Percentiles rank a stretch among this genome's conserved stretches.
Evolutionary conservation across 768 basidiomycete species (phyloP).

Genomic region (Termitomyces sp.): DNA sequence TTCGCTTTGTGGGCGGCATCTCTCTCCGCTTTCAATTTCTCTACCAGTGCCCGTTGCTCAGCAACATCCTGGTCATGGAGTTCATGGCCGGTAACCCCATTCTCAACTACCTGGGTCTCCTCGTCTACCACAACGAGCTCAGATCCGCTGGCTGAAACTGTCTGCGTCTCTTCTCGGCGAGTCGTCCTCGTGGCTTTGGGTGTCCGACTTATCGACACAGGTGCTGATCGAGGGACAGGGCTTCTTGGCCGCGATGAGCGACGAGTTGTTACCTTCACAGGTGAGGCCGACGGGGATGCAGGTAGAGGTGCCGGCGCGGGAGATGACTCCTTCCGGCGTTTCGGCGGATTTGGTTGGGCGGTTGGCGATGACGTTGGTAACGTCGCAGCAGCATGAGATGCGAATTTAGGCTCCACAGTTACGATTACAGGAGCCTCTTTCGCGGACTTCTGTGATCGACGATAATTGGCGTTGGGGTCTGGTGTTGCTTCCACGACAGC

Average conservation of each 20-base stretch:
- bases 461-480: slow-evolving; percentile 74
- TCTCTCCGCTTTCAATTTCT: slow-evolving; percentile 62
- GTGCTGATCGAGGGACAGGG: slow-evolving; percentile 29
- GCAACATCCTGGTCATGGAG: slow-evolving; percentile 66
- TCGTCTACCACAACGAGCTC: slow-evolving; percentile 67
- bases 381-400: slow-evolving; percentile 20
- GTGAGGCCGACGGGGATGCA: slow-evolving; percentile 26
- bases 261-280: slow-evolving; percentile 18
- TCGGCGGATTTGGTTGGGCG: slow-evolving; percentile 41
- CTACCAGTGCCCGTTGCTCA: slow-evolving; percentile 76
- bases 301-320: slow-evolving; percentile 43
- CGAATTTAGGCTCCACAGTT: slow-evolving; percentile 17
- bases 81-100: slow-evolving; percentile 50
- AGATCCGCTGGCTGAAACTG: slow-evolving; percentile 44
- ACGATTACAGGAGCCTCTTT: slow-evolving; percentile 12
- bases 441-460: slow-evolving; percentile 47
- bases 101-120: slow-evolving; percentile 51
- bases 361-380: slow-evolving; percentile 40
- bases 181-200: slow-evolving; percentile 27
- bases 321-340: slow-evolving; percentile 64
- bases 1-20: slow-evolving; percentile 21
- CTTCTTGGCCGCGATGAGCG: slow-evolving; percentile 38
- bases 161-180: slow-evolving; percentile 28
- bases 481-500: slow-evolving; percentile 68
- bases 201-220: slow-evolving; percentile 30